Evolutionary conservation across 805 yeast genomes (phyloP), one percentile per base, ranked within the genome.

Genomic region (Priceomyces carsonii): DNA sequence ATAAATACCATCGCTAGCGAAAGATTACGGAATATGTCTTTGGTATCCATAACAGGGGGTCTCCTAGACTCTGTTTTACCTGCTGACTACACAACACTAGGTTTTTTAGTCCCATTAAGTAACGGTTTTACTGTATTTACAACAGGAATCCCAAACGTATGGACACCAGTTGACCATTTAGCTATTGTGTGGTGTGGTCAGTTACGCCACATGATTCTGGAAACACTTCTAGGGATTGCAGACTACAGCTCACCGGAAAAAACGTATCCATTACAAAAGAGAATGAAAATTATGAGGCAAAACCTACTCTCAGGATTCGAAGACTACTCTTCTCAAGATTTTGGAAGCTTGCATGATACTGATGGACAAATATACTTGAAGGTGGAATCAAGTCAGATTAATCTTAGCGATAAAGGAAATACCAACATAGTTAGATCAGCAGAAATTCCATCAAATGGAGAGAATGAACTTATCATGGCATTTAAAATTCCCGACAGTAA

Each of bases 141-240:
- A 0, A 80, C 93, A 0, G 90, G 95, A 1, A 83, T 91, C 8
- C 96, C 96, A 0, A 73, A 72, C 2, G 96, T 91, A 1, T 91
- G 97, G 95, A 81, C 96, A 0, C 85, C 96, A 1, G 80, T 89
- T 26, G 98, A 91, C 58, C 99, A 91, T 62, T 71, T 88, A 44
- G 97, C 98, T 0, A 81, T 93, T 31, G 95, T 91, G 2, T 91
- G 99, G 99, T 91, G 99, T 60, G 85, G 81, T 42, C 97, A 91
- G 57, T 62, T 90, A 24, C 72, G 97, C 34, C 68, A 74, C 34
- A 75, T 71, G 10, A 45, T 91, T 1, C 82, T 86, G 6, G 62
- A 63, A 32, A 64, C 80, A 0, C 51, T 93, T 23, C 60, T 85
- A 30, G 82, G 77, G 19, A 66, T 84, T 8, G 73, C 78, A 2